Percentiles rank a stretch among this genome's conserved stretches.
Evolutionary conservation across 2,329 filamentous ascomycete species (phyloP).

Genomic region (Alternaria sp.): DNA sequence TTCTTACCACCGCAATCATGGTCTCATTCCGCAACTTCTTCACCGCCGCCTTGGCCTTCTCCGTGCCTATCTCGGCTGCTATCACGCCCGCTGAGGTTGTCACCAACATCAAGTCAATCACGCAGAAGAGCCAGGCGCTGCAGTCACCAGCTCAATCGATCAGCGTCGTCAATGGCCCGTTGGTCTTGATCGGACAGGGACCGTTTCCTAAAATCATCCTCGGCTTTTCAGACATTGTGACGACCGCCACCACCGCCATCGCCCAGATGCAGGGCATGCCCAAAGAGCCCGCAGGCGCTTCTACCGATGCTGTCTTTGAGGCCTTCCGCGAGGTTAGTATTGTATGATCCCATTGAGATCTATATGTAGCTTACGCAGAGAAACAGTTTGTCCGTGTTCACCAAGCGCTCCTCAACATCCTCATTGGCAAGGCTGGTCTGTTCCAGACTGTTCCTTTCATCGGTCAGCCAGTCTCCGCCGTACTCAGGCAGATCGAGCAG

Average conservation of each 20-base stretch:
- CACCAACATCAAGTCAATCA: constrained; percentile 14
- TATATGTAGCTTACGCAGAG: background rate
- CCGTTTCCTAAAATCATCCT: constrained; percentile 15
- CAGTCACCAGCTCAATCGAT: too few relatives aligned
- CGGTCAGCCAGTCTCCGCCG: constrained; percentile 16
- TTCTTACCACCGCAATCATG: constrained; percentile 12
- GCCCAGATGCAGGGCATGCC: constrained; percentile 8
- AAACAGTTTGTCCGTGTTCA: constrained; percentile 24
- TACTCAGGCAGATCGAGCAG: constrained; percentile 17
- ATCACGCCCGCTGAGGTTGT: constrained; percentile 11
- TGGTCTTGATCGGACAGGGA: constrained; percentile 17
- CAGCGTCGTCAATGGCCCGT: constrained; percentile 1
- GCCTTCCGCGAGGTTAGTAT: constrained; percentile 20
- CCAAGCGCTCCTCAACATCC: constrained; percentile 22
- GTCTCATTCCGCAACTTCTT: constrained; percentile 23
- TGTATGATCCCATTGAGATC: too few relatives aligned
- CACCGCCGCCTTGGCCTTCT: constrained; percentile 17
- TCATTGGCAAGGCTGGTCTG: constrained; percentile 23
- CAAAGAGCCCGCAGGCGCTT: constrained; percentile 2
- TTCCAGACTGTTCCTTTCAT: constrained; percentile 18
- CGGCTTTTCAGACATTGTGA: constrained; percentile 18
- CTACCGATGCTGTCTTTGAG: constrained; percentile 12
- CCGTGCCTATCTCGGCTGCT: constrained; percentile 12
- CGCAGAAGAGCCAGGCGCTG: constrained; percentile 10
- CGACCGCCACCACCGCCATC: constrained; percentile 6